These are phyloP conservation scores for Podaxis sp. DNA, from an alignment of 768 basidiomycete genomes.

Conservation along the genomic window DNA sequence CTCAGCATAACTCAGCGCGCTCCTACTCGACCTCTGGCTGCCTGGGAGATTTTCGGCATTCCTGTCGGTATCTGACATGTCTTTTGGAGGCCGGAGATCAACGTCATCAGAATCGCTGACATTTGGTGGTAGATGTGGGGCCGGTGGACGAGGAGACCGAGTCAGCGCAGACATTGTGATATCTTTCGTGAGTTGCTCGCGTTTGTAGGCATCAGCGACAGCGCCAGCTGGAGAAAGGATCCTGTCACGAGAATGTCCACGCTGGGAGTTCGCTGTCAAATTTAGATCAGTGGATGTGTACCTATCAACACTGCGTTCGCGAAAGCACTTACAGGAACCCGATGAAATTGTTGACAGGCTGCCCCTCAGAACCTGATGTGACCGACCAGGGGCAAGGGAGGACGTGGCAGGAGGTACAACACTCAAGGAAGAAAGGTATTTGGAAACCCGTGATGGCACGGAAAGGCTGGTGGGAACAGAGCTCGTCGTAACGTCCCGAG, in stretches of 20 bases:
- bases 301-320: not conserved
- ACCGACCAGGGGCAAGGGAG: not conserved
- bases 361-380: not conserved
- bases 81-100: not conserved
- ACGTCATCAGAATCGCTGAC: not conserved
- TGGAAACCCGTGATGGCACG: not conserved
- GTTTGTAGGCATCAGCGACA: conserved; percentile 12
- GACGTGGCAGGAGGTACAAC: not conserved
- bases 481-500: not conserved
- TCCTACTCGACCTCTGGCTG: not conserved
- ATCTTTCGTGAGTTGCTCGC: not conserved
- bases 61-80: not conserved
- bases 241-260: not conserved
- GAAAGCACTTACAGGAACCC: not conserved
- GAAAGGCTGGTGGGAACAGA: not conserved
- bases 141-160: not conserved
- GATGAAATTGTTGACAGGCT: conserved; percentile 8
- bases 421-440: not conserved
- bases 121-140: not conserved
- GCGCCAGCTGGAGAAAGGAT: conserved; percentile 8
- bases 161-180: not conserved
- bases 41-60: not conserved
- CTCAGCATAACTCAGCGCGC: conserved; percentile 6
- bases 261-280: not conserved
- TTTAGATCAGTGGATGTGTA: not conserved